phyloP scores from a whole-genome alignment of 2,329 filamentous ascomycete genomes.

The Nothomitra cinnamomea region DNA sequence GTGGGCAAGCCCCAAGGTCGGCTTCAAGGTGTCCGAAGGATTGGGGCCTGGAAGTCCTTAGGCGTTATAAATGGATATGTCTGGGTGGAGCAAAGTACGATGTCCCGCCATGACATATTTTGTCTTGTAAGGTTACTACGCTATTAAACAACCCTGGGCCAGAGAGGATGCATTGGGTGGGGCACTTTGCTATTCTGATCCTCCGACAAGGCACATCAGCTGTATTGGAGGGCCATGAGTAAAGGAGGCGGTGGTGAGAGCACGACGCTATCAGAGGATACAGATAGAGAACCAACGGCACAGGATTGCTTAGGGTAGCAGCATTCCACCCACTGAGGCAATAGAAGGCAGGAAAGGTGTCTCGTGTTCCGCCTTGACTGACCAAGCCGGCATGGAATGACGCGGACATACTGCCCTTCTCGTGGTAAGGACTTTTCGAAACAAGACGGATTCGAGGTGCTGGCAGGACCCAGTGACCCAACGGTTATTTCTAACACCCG shows the following conservation, averaged over 20 bases:
- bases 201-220: neutral
- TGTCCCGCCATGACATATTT: neutral
- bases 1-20: neutral
- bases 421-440: neutral
- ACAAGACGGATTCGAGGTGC: neutral
- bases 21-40: neutral
- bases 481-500: neutral
- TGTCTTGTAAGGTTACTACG: neutral
- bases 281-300: neutral
- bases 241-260: neutral
- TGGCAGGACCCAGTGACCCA: neutral
- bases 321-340: neutral
- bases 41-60: neutral
- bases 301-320: slow-evolving; percentile 1
- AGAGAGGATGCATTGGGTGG: slow-evolving; percentile 1
- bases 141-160: neutral
- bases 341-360: neutral
- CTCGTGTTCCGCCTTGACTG: neutral
- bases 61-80: neutral
- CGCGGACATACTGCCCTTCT: neutral
- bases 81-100: neutral
- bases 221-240: neutral
- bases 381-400: neutral
- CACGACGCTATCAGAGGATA: neutral
- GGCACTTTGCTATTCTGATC: neutral